Percentiles rank a stretch among this genome's conserved stretches.
phyloP scores from a whole-genome alignment of 1,139 yeast genomes.

The Sugiyamaella pinicola region DNA sequence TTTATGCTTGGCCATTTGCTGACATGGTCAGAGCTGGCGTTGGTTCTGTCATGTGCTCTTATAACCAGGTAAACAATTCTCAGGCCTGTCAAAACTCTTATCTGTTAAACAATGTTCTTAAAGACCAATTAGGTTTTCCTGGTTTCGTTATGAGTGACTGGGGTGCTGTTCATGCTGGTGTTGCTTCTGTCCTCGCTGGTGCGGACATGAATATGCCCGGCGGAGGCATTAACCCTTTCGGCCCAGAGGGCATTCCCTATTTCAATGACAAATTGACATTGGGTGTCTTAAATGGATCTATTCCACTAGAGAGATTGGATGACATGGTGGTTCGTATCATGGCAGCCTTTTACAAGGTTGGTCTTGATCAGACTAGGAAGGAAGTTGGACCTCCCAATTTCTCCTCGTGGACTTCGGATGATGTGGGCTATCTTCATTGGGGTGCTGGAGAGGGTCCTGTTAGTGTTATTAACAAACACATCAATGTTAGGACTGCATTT shows the following conservation, averaged over 20 bases:
- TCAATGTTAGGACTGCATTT: constrained; percentile 54
- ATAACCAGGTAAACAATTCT: constrained; percentile 59
- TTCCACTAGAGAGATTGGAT: constrained; percentile 57
- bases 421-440: constrained; percentile 55
- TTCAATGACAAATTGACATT: constrained; percentile 62
- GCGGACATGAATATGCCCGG: constrained; percentile 73
- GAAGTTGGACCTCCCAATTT: constrained; percentile 54
- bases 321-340: constrained; percentile 65
- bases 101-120: constrained; percentile 55
- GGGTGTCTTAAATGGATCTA: constrained; percentile 57
- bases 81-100: constrained; percentile 65
- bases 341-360: constrained; percentile 54
- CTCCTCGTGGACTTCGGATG: constrained; percentile 60
- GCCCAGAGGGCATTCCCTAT: constrained; percentile 58
- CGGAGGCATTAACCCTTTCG: constrained; percentile 53
- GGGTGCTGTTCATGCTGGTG: constrained; percentile 61
- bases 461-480: constrained; percentile 56
- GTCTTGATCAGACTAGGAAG: constrained; percentile 32
- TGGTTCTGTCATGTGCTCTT: constrained; percentile 64
- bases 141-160: constrained; percentile 69
- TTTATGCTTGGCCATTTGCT: constrained; percentile 68
- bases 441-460: constrained; percentile 55
- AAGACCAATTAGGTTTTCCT: constrained; percentile 66
- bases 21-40: constrained; percentile 63
- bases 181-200: constrained; percentile 59